phyloP scores from a whole-genome alignment of 345 rosid species.

The Acer saccharum region DNA sequence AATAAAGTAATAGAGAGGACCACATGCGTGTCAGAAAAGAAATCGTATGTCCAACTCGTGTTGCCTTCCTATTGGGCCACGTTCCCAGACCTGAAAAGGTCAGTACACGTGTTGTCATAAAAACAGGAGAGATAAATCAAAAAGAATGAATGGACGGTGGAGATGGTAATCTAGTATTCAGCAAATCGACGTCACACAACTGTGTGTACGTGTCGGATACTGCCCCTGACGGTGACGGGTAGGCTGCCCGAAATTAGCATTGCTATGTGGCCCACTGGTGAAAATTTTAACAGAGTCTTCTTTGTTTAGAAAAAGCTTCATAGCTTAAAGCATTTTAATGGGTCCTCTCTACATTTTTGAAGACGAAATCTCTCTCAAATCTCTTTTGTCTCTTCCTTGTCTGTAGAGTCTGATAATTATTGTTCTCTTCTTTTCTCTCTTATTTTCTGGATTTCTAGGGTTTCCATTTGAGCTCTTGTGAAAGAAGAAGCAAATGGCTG shows the following conservation, averaged over 20 bases:
- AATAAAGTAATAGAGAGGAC: conserved; percentile 32
- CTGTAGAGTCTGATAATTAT: background rate
- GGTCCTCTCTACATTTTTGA: conserved; percentile 9
- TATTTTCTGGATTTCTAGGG: background rate
- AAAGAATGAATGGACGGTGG: conserved; percentile 45
- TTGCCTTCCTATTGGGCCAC: conserved; percentile 51
- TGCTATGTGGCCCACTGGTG: conserved; percentile 60
- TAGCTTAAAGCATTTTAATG: conserved; percentile 21
- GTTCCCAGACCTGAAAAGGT: conserved; percentile 22
- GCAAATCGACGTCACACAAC: conserved; percentile 66
- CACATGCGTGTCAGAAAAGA: conserved; percentile 79
- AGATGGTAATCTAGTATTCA: conserved; percentile 50
- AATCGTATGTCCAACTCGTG: conserved; percentile 35
- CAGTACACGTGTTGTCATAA: conserved; percentile 39
- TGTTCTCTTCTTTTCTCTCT: background rate
- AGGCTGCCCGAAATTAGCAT: conserved; percentile 56
- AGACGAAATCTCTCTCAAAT: conserved; percentile 12
- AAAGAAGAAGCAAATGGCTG: conserved; percentile 49
- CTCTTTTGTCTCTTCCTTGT: conserved; percentile 9
- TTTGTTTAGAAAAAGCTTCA: conserved; percentile 14
- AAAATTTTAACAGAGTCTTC: background rate
- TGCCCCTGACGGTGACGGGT: conserved; percentile 78
- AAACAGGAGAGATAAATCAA: conserved; percentile 13
- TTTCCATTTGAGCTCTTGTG: background rate
- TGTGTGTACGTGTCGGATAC: conserved; percentile 62